phyloP scores from a whole-genome alignment of 805 yeast genomes.

The Yarrowia hollandica region DNA sequence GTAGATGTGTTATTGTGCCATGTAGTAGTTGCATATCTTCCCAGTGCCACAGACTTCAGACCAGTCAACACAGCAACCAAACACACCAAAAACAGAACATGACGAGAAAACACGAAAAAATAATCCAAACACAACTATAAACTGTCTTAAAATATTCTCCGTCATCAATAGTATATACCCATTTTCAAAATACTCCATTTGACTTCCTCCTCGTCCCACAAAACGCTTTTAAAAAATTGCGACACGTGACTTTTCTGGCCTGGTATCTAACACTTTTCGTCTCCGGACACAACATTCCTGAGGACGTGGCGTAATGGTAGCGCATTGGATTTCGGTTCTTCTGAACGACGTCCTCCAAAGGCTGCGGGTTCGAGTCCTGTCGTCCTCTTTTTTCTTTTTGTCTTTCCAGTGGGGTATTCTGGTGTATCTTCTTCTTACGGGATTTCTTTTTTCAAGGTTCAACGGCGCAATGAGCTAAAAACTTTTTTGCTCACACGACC shows the following conservation, averaged over 20 bases:
- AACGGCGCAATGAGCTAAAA: background rate
- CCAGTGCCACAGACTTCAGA: too few species aligned
- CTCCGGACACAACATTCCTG: background rate
- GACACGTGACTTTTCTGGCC: background rate
- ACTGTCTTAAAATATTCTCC: too few species aligned
- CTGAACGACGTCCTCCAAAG: conserved; percentile 29
- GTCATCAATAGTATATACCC: too few species aligned
- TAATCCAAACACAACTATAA: too few species aligned
- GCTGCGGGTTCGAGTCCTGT: conserved; percentile 30
- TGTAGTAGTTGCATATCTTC: too few species aligned
- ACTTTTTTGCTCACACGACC: too few species aligned
- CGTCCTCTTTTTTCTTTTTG: conserved; percentile 13
- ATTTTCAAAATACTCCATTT: too few species aligned
- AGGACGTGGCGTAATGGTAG: conserved; percentile 29
- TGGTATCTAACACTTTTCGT: background rate
- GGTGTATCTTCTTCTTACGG: background rate
- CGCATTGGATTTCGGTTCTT: conserved; percentile 29
- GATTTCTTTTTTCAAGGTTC: background rate
- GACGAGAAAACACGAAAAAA: too few species aligned
- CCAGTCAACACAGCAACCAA: too few species aligned
- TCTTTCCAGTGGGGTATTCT: background rate
- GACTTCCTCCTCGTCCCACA: too few species aligned
- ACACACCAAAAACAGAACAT: too few species aligned
- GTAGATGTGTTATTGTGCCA: too few species aligned
- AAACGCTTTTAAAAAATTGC: background rate